Base-by-base conservation (phyloP, 441 rosid species). In the Erodium chrysanthum region DNA sequence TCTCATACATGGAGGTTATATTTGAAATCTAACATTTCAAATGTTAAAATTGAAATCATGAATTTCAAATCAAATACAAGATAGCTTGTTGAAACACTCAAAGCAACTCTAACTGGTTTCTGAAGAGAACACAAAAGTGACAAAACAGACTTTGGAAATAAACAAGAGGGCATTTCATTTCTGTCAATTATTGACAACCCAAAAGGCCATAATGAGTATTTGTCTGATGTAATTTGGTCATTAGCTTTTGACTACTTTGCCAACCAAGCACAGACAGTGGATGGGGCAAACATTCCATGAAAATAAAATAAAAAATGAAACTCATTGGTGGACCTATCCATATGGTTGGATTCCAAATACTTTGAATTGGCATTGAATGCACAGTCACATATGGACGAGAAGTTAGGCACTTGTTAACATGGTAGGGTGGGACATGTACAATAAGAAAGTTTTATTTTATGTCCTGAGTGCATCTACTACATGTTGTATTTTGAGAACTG, bases 171-270 rank as follows among this genome's bases (percentile, higher is more conserved):
- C 56, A 50, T 14, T 18, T 6, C 10, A 1, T 25, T 52, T 18
- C 21, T 7, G 60, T 17, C 21, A 18, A 17, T 52, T 6, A 52
- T 40, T 52, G 60, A 52, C 22, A 52, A 52, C 18, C 60, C 60
- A 52, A 52, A 52, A 52, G 23, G 22, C 23, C 23, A 17, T 50
- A 15, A 50, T 50, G 25, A 20, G 60, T 52, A 52, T 52, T 52
- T 52, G 60, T 52, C 60, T 52, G 60, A 52, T 52, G 60, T 18
- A 9, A 52, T 17, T 17, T 52, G 60, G 60, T 52, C 23, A 17
- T 17, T 54, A 18, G 61, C 27, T 54, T 20, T 18, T 18, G 61
- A 18, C 25, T 56, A n/a, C 12, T 56, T 56, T 7, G 20, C 25
- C 23, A 17, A 56, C 20, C 59, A 17, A 52, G 22, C 59, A 0